Conservation (phyloP, 352 stramenopile genomes). For the Thraustochytrium striatum region DNA sequence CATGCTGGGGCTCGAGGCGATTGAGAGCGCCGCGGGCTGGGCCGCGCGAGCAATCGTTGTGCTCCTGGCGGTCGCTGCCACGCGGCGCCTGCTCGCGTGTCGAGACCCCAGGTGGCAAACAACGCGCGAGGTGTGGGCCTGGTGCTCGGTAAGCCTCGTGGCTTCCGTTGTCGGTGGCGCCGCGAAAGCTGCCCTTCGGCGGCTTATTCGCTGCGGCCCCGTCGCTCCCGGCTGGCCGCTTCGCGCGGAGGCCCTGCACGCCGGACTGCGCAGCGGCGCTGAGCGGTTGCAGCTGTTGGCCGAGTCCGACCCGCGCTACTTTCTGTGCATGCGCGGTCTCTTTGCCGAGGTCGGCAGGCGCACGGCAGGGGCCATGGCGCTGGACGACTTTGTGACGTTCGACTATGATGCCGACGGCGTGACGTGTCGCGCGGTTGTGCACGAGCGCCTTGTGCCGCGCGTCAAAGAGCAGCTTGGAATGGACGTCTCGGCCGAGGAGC, state of each 20-base stretch:
- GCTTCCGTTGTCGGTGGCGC: not conserved
- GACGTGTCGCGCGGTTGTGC: conserved; percentile 8
- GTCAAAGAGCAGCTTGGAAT: not conserved
- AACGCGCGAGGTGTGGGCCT: not conserved
- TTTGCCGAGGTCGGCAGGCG: conserved; percentile 8
- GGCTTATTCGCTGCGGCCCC: not conserved
- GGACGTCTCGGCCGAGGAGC: not conserved
- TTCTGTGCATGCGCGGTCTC: not conserved
- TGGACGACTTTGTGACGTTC: conserved; percentile 1
- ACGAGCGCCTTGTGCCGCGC: not conserved
- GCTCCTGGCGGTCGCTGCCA: not conserved
- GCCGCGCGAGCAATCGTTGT: too few relatives aligned
- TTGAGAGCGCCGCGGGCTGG: too few relatives aligned
- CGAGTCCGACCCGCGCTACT: not conserved
- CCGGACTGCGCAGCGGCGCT: not conserved
- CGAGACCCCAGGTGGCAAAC: not conserved
- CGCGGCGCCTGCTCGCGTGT: not conserved
- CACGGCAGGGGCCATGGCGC: not conserved
- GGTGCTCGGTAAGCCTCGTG: not conserved
- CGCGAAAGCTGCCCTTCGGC: not conserved
- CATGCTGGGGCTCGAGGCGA: too few relatives aligned
- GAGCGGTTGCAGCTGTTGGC: not conserved
- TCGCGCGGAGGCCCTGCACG: not conserved
- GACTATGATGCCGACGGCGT: conserved; percentile 2
- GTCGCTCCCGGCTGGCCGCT: not conserved